A percentile compares a stretch with the other conserved stretches of the same genome.
phyloP scores from a whole-genome alignment of 495 filamentous ascomycete species.

The Pyronema domesticum region DNA sequence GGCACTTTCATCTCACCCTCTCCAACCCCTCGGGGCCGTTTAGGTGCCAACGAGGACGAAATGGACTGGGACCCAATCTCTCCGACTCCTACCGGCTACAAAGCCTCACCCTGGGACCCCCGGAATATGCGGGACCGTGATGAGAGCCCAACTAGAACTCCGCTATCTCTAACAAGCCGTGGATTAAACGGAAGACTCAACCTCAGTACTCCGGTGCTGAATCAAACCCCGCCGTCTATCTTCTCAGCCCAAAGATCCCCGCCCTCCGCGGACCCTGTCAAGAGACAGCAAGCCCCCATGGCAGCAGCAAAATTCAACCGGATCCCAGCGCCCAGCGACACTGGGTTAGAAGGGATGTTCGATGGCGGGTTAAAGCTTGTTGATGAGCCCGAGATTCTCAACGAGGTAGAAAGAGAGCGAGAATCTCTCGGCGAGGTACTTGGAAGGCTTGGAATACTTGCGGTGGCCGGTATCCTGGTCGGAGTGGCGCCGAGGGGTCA shows the following conservation, averaged over 20 bases:
- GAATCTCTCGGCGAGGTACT: not conserved
- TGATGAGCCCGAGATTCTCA: not conserved
- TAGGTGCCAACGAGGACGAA: conserved; percentile 4
- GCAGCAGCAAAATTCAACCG: not conserved
- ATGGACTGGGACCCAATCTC: conserved; percentile 22
- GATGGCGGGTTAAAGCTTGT: not conserved
- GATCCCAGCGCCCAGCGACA: not conserved
- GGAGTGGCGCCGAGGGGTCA: not conserved
- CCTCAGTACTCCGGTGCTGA: not conserved
- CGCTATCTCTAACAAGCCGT: no score
- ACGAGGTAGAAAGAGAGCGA: not conserved
- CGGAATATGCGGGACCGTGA: not conserved
- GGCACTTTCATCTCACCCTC: conserved; percentile 9
- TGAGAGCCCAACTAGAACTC: no score
- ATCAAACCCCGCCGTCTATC: not conserved
- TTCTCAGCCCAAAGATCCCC: not conserved
- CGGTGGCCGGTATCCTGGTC: not conserved
- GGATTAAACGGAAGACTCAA: no score
- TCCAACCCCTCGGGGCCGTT: conserved; percentile 8
- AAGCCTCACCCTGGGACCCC: not conserved
- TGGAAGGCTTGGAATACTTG: not conserved
- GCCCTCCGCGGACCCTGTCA: not conserved
- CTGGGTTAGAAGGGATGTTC: not conserved
- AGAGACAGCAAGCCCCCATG: not conserved
- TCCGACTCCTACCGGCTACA: not conserved